These are phyloP conservation scores for Myriosclerotinia duriaeana DNA, from an alignment of 2,329 filamentous ascomycete species.

Conservation along the genomic window DNA sequence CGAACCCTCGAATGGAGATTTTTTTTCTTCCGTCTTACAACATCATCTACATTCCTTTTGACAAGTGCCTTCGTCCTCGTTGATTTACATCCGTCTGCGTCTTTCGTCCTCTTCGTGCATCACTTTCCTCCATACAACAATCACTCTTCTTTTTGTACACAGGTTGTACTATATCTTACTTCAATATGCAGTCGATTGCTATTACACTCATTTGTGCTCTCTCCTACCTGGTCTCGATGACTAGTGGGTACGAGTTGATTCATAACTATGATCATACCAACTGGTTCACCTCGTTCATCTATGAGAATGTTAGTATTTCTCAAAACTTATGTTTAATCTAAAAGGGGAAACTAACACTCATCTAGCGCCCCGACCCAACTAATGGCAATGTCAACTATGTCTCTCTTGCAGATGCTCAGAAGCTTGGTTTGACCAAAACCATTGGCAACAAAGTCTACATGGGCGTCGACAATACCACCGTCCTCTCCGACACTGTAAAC, in stretches of 20 bases:
- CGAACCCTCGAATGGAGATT: neutral
- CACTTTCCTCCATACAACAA: neutral
- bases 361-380: conserved; percentile 32
- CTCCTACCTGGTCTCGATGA: neutral
- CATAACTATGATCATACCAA: conserved; percentile 31
- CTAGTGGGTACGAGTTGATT: conserved; percentile 27
- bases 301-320: conserved; percentile 24
- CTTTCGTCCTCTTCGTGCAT: neutral
- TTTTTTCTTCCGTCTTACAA: neutral
- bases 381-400: conserved; percentile 41
- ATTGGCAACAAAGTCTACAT: conserved; percentile 59
- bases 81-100: neutral
- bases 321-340: neutral
- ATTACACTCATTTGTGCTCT: neutral
- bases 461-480: conserved; percentile 32
- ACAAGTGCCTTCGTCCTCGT: neutral
- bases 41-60: neutral
- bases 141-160: conserved; percentile 1
- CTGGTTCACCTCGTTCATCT: conserved; percentile 32
- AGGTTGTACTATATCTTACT: neutral
- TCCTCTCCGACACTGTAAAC: conserved; percentile 39
- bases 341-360: neutral
- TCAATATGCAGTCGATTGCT: conserved; percentile 16
- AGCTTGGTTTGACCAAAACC: conserved; percentile 56
- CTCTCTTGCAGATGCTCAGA: conserved; percentile 49